Evolutionary conservation across 2,329 filamentous ascomycete genomes (phyloP), one percentile per base, ranked within the genome.

Genomic region (Colletotrichum theobromicola): DNA sequence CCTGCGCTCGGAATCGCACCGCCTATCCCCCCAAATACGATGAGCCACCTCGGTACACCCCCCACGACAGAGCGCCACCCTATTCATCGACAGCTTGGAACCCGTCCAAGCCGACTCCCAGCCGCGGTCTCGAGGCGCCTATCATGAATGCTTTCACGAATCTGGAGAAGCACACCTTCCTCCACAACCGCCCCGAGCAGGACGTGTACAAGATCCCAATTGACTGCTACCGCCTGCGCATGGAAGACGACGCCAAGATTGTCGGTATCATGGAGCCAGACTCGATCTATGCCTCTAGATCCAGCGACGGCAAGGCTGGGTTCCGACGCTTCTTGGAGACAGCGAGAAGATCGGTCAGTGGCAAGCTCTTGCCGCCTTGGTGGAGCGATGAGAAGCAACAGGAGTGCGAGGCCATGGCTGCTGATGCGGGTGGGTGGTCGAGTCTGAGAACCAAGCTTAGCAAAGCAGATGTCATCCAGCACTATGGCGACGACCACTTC

Each of bases 191-290:
- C 15, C 81, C 85, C 2, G 81, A 87, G 75, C 78, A 78, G 21
- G 87, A 89, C 55, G 83, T 86, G 5, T 90, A 85, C 78, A 77
- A 80, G 28, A 76, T 88, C 2, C 83, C 90, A 13, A 83, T 89
- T 67, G 88, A 90, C 74, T 75, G 82, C 3, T 89, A 88, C 77
- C 86, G 87, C 34, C 76, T 90, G n/a, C 85, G 83, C n/a, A 71
- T 84, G n/a, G 81, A 85, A 4, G 87, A 88, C 71, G 72, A 78
- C 10, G 79, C 80, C 75, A 79, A 72, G 1, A 69, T 82, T 3
- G 78, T 81, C 1, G 81, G 81, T 50, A 64, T 79, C 1, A 37
- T 65, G 2, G 80, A 80, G 3, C 16, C 26, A 0, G 83, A 82
- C 71, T 81, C 80, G 70, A 42, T 86, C 46, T 83, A 83, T 71